phyloP scores from a whole-genome alignment of 2,329 filamentous ascomycete genomes.

The Tolypocladium album region DNA sequence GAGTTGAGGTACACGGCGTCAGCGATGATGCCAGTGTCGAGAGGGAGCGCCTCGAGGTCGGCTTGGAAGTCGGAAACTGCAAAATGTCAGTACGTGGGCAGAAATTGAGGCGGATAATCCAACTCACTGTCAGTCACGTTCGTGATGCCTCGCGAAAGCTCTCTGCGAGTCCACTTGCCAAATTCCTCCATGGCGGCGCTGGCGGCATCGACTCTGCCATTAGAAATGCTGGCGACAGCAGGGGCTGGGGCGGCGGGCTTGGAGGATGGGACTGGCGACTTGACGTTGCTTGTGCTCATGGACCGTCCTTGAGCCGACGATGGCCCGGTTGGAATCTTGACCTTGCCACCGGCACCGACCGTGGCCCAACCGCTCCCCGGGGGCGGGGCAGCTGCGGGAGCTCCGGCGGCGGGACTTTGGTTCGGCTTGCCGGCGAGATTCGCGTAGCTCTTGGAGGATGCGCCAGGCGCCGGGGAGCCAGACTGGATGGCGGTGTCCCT shows the following conservation, averaged over 20 bases:
- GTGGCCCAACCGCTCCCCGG: conserved; percentile 71
- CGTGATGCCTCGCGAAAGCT: conserved; percentile 63
- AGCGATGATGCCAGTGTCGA: conserved; percentile 71
- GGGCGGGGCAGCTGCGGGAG: conserved; percentile 22
- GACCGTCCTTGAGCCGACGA: conserved; percentile 37
- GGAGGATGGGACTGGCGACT: conserved; percentile 29
- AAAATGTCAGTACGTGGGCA: conserved; percentile 8
- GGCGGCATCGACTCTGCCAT: conserved; percentile 24
- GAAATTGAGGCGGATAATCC: conserved; percentile 11
- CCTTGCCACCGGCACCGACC: conserved; percentile 86
- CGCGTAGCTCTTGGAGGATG: conserved; percentile 77
- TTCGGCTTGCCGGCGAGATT: conserved; percentile 76
- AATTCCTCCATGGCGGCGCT: conserved; percentile 74
- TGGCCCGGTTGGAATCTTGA: conserved; percentile 60
- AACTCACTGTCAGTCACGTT: conserved; percentile 41
- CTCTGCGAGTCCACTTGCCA: conserved; percentile 78
- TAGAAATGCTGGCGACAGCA: conserved; percentile 30
- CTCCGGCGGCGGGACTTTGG: conserved; percentile 20
- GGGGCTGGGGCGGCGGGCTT: conserved; percentile 40
- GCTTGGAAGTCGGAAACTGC: conserved; percentile 72
- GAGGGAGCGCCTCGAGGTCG: conserved; percentile 63
- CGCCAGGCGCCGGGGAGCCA: conserved; percentile 26
- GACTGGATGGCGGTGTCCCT: conserved; percentile 38
- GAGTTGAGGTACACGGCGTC: conserved; percentile 83
- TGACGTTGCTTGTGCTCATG: conserved; percentile 29